A percentile compares a stretch with the other conserved stretches of the same genome.
Conservation (phyloP, 2,329 filamentous ascomycete species). For the Colletotrichum sp. region DNA sequence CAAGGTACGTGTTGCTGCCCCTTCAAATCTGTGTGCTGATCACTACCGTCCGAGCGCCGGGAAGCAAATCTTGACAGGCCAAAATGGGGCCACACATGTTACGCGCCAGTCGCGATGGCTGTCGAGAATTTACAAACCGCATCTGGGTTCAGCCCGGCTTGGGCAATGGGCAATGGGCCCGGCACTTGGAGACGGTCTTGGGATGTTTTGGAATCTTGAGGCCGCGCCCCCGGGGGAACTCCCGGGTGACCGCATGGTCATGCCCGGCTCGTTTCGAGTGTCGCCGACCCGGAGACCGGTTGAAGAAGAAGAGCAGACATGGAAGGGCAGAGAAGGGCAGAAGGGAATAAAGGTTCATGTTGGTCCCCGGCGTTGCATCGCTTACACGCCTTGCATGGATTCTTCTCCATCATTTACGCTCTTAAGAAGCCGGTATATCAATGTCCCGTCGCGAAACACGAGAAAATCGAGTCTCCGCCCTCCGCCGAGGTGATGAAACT, state of each 20-base stretch:
- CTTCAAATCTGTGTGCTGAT: background rate
- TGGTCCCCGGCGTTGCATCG: background rate
- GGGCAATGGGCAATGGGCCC: background rate
- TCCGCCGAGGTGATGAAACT: background rate
- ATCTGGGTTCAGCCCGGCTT: background rate
- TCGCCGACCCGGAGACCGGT: background rate
- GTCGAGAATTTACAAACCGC: background rate
- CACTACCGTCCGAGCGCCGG: conserved; percentile 4
- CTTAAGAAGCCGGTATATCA: background rate
- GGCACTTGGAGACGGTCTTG: background rate
- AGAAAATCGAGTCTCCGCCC: background rate
- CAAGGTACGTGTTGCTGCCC: background rate
- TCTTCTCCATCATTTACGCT: background rate
- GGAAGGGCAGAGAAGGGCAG: background rate
- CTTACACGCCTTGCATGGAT: background rate
- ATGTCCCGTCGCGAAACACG: background rate
- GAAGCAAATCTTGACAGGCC: background rate
- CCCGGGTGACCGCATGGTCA: background rate
- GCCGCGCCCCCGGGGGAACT: background rate
- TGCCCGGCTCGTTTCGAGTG: background rate
- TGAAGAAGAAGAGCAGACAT: background rate
- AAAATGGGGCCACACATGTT: background rate
- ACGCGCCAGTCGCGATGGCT: background rate
- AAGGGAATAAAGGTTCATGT: background rate
- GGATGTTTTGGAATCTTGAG: background rate